A percentile compares a stretch with the other conserved stretches of the same genome.
Evolutionary conservation across 306 rosid genomes (phyloP).

Genomic region (Pueraria montana): DNA sequence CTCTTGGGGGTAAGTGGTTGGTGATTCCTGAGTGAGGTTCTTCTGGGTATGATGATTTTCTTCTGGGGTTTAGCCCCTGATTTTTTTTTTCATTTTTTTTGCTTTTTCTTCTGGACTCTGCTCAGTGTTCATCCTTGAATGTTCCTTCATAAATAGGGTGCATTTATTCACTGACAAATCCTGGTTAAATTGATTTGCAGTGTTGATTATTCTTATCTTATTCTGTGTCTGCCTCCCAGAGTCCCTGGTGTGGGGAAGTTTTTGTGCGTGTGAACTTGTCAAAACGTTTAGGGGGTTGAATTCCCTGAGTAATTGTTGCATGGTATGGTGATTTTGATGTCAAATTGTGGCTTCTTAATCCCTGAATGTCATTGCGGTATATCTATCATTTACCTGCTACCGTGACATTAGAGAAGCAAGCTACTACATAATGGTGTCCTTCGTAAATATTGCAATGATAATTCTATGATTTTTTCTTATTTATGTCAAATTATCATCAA

Average conservation of each 20-base stretch:
- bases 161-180: conserved; percentile 17
- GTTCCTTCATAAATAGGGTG: conserved; percentile 23
- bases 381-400: conserved; percentile 15
- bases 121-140: not conserved
- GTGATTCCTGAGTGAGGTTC: conserved; percentile 18
- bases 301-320: conserved; percentile 1
- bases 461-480: not conserved
- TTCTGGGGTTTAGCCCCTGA: conserved; percentile 22
- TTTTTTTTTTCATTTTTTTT: not conserved
- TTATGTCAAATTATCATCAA: conserved; percentile 1
- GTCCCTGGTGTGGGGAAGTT: not conserved
- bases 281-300: not conserved
- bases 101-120: not conserved
- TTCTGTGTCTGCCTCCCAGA: not conserved
- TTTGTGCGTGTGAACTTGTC: not conserved
- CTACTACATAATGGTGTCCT: conserved; percentile 3
- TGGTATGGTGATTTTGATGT: not conserved
- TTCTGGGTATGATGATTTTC: conserved; percentile 42
- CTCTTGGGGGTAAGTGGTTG: not conserved
- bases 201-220: conserved; percentile 4
- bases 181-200: not conserved
- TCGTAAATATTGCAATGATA: not conserved
- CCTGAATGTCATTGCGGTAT: not conserved
- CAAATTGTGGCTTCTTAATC: not conserved
- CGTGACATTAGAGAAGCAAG: not conserved